These are phyloP conservation scores for Monosporascus sp. DNA, from an alignment of 2,329 filamentous ascomycete species.

Conservation along the genomic window DNA sequence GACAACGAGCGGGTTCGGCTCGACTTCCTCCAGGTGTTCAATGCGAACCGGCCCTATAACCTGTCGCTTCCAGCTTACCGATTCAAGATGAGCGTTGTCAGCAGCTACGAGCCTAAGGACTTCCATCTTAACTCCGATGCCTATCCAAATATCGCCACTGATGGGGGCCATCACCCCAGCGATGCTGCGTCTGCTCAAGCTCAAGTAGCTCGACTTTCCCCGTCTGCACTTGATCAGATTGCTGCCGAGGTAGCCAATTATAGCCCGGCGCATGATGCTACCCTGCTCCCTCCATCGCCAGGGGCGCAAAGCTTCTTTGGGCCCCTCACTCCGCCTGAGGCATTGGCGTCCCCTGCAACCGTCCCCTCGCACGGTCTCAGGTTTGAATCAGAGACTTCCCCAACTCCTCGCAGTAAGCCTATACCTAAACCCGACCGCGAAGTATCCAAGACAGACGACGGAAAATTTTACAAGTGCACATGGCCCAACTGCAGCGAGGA, in stretches of 20 bases:
- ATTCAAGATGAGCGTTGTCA: slow-evolving; percentile 42
- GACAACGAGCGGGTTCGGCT: slow-evolving; percentile 31
- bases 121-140: slow-evolving; percentile 41
- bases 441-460: slow-evolving; percentile 58
- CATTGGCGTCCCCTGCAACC: neutral
- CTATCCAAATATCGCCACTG: slow-evolving; percentile 40
- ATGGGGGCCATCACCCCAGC: slow-evolving; percentile 22
- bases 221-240: slow-evolving; percentile 32
- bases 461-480: slow-evolving; percentile 68
- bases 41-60: slow-evolving; percentile 17
- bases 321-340: slow-evolving; percentile 11
- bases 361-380: neutral
- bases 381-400: slow-evolving; percentile 9
- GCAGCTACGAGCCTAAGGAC: slow-evolving; percentile 39
- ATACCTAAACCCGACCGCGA: slow-evolving; percentile 55
- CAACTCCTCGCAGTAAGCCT: slow-evolving; percentile 39
- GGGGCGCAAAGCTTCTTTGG: slow-evolving; percentile 5
- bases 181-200: neutral
- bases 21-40: slow-evolving; percentile 35
- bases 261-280: slow-evolving; percentile 32
- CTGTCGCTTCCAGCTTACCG: slow-evolving; percentile 13
- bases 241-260: slow-evolving; percentile 39
- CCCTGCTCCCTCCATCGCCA: slow-evolving; percentile 13
- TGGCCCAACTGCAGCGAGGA: slow-evolving; percentile 63
- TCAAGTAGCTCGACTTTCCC: neutral